Evolutionary conservation across 129 eudicot species (phyloP), one percentile per base, ranked within the genome.

Genomic region (Centrapalus pauciflorus): DNA sequence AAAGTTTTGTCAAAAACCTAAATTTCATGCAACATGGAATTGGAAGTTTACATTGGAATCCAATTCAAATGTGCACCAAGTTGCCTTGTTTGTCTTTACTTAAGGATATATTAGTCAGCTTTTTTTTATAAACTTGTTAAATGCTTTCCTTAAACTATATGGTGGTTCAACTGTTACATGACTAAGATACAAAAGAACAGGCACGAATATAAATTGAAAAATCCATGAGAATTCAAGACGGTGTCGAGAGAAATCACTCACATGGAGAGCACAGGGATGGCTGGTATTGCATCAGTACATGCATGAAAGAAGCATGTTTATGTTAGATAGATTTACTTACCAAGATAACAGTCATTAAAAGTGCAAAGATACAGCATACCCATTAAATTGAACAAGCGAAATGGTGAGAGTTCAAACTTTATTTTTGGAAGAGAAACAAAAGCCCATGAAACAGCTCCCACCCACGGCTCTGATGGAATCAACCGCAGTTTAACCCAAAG

Each of bases 341-440:
- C 40, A 20, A 55, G 27, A 65, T 2, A 69, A 52, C 7, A 50
- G 57, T 50, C 7, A 56, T 30, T 16, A 71, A 70, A 41, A 20
- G 14, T 45, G 16, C 41, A 29, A 57, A 38, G 28, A 34, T 21
- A 77, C 28, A 34, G 59, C 90, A 66, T 80, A 93, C 98, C 92
- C 98, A 89, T 93, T 46, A 93, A 2, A 77, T 93, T 93, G 83
- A 93, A 93, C 76, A 93, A 76, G 29, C 96, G 96, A 78, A 93
- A 93, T 51, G 98, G 92, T 33, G 98, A 88, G 61, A 93, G 72
- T 52, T 88, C 95, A 45, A 93, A 80, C 48, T 83, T 89, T 52
- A 89, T 93, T 79, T 93, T 93, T 24, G 98, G 98, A 82, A 93
- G 98, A 33, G 96, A 86, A 71, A 93, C 98, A 79, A 93, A 89